Evolutionary conservation across 2,329 filamentous ascomycete genomes (phyloP), one percentile per base, ranked within the genome.

Genomic region (Trichoderma harzianum): DNA sequence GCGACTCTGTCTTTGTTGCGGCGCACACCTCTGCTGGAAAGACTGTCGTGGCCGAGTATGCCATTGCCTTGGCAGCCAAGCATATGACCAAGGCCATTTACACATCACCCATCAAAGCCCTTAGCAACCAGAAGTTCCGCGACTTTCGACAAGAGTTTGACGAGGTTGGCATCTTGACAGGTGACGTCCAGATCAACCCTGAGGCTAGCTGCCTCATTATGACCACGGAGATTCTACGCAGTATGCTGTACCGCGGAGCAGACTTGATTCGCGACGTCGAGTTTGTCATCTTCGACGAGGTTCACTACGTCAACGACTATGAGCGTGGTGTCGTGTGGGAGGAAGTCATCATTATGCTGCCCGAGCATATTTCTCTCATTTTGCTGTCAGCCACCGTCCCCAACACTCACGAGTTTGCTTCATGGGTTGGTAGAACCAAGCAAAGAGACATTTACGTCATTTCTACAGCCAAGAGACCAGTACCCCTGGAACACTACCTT

Each of bases 81-180:
- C 96, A 99, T 80, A 98, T 98, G 95, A 99, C 96, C 10, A 99
- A 99, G 81, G 95, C 96, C 26, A 99, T 99, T 74, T 99, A 99
- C 80, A 99, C 96, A 0, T 98, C 96, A 0, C 96, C 96, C 0
- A 99, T 99, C 85, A 99, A 99, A 81, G 96, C 96, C 3, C 85
- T 99, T 71, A 98, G 96, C 82, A 99, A 99, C 79, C 96, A 99
- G 79, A 99, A 99, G 81, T 99, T 98, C 82, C 90, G 96, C 74
- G 96, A 99, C 80, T 99, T 99, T 80, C 89, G 94, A 71, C 88
- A 91, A 70, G 90, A 89, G 0, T 99, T 99, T 77, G 94, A 97
- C 72, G 96, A 99, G 81, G 96, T 99, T 21, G 96, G 96, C 18
- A 98, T 99, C 74, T 83, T 99, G 74, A 99, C 96, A 0, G 96